phyloP scores from a whole-genome alignment of 176 grass and related monocot species.

The Zoysia pacifica region DNA sequence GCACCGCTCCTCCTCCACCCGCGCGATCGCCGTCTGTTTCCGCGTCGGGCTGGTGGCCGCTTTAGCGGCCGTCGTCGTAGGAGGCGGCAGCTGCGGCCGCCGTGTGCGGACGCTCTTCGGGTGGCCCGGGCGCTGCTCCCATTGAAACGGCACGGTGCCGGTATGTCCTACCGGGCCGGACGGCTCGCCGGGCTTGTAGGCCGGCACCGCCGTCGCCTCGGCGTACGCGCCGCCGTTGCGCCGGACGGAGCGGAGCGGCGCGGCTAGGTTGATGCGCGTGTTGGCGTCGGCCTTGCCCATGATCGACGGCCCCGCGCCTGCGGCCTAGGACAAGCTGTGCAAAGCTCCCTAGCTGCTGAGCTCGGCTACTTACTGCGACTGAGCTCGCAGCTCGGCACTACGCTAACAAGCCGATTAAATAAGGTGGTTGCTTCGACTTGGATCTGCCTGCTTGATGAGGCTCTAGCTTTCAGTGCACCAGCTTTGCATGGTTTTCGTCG shows the following conservation, averaged over 20 bases:
- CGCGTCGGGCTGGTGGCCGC: not conserved
- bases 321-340: too few relatives aligned
- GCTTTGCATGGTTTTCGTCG: constrained; percentile 15
- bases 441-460: constrained; percentile 10
- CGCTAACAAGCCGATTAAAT: constrained; percentile 8
- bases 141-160: constrained; percentile 60
- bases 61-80: not conserved
- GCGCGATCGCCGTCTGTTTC: not conserved
- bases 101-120: constrained; percentile 77
- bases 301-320: too few relatives aligned
- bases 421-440: constrained; percentile 1
- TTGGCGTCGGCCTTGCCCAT: constrained; percentile 43
- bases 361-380: not conserved
- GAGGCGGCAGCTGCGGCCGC: constrained; percentile 36
- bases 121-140: constrained; percentile 63
- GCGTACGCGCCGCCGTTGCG: constrained; percentile 19
- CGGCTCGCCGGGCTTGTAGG: constrained; percentile 2
- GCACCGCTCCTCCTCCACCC: constrained; percentile 37
- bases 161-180: not conserved
- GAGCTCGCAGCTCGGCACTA: not conserved
- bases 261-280: constrained; percentile 64
- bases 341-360: not conserved
- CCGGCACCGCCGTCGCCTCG: constrained; percentile 23
- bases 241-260: constrained; percentile 72
- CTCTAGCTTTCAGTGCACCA: constrained; percentile 4